Evolutionary conservation across 2,329 filamentous ascomycete genomes (phyloP), one percentile per base, ranked within the genome.

Genomic region (Dothideomycetes sp.): DNA sequence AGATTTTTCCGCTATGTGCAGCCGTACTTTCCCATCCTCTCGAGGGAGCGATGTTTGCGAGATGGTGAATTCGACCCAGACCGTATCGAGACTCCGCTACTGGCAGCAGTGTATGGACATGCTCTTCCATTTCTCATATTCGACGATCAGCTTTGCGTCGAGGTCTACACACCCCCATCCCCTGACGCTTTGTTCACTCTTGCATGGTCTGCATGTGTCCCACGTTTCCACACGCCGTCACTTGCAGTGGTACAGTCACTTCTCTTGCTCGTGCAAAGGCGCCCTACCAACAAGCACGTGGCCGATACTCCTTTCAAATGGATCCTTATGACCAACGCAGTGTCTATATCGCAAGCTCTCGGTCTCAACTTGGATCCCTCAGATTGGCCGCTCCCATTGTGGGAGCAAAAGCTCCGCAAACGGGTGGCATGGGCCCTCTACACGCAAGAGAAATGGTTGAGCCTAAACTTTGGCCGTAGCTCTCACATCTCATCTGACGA

Each of bases 381-480:
- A 0, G 56, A 63, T 15, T 82, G 78, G 78, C 67, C 70, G 9
- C 72, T 81, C 31, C 76, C 77, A 2, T 57, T 61, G 0, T 80
- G 76, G 75, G 78, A 81, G 49, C 69, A 73, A 39, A 72, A 75
- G 0, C 59, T 81, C 14, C 63, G 78, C 11, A 73, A 74, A 49
- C 62, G 78, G 11, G 58, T 81, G 0, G 75, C 73, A 0, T 82
- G 78, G 77, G 76, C 70, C 2, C 55, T 79, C 0, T 81, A 71
- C 45, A 75, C 79, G 65, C 77, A 81, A 51, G 77, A 81, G 46
- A 76, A 73, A 49, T 79, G 72, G 75, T 68, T 70, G 2, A 66
- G 71, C 2, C 61, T 76, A 29, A 68, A 73, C 19, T 70, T 75
- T 46, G 75, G 75, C 5, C 63, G 74, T 18, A 73, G 73, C 9